A percentile compares a stretch with the other conserved stretches of the same genome.
Evolutionary conservation across 129 eudicot genomes (phyloP).

Genomic region (carrot (Daucus carota)): DH1_v3.0 NC_030381.2:51726001-51726500

Average conservation of each 20-base stretch:
- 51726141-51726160: background rate
- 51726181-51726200: background rate
- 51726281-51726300: slow-evolving; percentile 66
- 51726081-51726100: too few species aligned
- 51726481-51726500: background rate
- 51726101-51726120: too few species aligned
- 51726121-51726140: background rate
- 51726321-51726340: slow-evolving; percentile 68
- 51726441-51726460: background rate
- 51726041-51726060: too few species aligned
- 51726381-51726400: background rate
- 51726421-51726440: background rate
- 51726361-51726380: slow-evolving; percentile 14
- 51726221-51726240: background rate
- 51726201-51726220: background rate
- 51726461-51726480: too few species aligned
- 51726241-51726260: background rate
- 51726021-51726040: too few species aligned
- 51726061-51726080: too few species aligned
- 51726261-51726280: slow-evolving; percentile 78
- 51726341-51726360: slow-evolving; percentile 33
- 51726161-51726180: background rate
- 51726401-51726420: background rate
- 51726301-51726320: slow-evolving; percentile 77
- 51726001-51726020: too few species aligned